A percentile compares a stretch with the other conserved stretches of the same genome.
Conservation (phyloP, 306 rosid genomes). For the Dalbergia cochinchinensis region DNA sequence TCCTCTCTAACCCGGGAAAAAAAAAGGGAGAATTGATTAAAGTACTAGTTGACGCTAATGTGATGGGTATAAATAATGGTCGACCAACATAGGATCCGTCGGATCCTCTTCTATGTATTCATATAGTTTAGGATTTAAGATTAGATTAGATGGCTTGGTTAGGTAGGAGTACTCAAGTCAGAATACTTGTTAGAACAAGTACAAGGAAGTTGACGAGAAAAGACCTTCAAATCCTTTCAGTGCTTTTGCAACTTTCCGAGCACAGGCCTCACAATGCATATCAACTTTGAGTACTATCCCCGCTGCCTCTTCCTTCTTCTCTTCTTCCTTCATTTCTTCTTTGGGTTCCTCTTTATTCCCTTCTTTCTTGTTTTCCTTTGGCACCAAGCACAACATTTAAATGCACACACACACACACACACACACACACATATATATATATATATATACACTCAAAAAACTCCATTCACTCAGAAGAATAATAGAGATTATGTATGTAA, state of each 20-base stretch:
- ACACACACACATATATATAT: too few relatives aligned
- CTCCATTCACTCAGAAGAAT: background rate
- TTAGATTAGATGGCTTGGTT: background rate
- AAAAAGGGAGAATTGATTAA: too few relatives aligned
- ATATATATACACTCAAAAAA: background rate
- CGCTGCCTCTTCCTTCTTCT: slow-evolving; percentile 51
- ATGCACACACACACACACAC: too few relatives aligned
- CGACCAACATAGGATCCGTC: background rate
- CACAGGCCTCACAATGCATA: slow-evolving; percentile 98
- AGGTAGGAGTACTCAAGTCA: background rate
- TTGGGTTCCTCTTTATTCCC: slow-evolving; percentile 47
- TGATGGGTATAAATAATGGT: background rate
- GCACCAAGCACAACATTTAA: slow-evolving; percentile 23
- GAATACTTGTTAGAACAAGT: background rate
- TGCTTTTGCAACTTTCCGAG: slow-evolving; percentile 89
- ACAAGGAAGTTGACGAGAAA: slow-evolving; percentile 3
- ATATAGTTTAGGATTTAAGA: background rate
- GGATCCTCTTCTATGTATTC: background rate
- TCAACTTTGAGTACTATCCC: slow-evolving; percentile 91
- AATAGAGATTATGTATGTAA: background rate
- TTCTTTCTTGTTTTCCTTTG: slow-evolving; percentile 49
- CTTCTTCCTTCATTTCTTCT: slow-evolving; percentile 46
- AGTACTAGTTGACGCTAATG: background rate
- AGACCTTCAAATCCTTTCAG: slow-evolving; percentile 89
- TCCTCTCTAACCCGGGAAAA: too few relatives aligned